A percentile compares a stretch with the other conserved stretches of the same genome.
phyloP scores from a whole-genome alignment of 164 flowering plant species.

The Vitis labrusca region DNA sequence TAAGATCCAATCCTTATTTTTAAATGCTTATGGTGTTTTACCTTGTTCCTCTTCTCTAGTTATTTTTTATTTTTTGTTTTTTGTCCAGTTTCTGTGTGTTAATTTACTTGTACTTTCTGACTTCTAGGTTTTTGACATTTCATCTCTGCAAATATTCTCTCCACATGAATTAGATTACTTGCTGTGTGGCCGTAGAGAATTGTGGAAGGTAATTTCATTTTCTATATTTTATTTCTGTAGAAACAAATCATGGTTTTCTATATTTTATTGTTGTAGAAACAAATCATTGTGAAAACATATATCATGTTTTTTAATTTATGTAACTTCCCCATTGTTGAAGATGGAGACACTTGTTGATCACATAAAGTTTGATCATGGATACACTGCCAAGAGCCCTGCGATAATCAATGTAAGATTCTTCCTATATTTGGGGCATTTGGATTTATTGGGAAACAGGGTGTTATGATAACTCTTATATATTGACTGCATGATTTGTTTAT shows the following conservation, averaged over 20 bases:
- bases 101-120: neutral
- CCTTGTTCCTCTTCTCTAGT: no score
- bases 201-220: slow-evolving; percentile 76
- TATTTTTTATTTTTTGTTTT: neutral
- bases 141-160: slow-evolving; percentile 86
- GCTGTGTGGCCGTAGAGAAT: slow-evolving; percentile 93
- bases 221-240: neutral
- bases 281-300: no score
- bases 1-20: no score
- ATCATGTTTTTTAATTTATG: no score
- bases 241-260: neutral
- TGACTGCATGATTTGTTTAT: neutral
- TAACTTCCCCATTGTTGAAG: slow-evolving; percentile 36
- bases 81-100: neutral
- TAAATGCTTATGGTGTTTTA: no score
- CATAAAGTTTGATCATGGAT: slow-evolving; percentile 97
- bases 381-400: slow-evolving; percentile 94
- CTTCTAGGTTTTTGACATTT: slow-evolving; percentile 83
- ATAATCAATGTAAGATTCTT: slow-evolving; percentile 58
- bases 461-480: no score
- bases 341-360: slow-evolving; percentile 86
- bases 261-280: no score
- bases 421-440: no score
- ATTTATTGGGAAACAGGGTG: no score
- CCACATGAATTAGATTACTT: slow-evolving; percentile 85